Conservation (phyloP, 768 basidiomycete species). For the Pisolithus sp. region DNA sequence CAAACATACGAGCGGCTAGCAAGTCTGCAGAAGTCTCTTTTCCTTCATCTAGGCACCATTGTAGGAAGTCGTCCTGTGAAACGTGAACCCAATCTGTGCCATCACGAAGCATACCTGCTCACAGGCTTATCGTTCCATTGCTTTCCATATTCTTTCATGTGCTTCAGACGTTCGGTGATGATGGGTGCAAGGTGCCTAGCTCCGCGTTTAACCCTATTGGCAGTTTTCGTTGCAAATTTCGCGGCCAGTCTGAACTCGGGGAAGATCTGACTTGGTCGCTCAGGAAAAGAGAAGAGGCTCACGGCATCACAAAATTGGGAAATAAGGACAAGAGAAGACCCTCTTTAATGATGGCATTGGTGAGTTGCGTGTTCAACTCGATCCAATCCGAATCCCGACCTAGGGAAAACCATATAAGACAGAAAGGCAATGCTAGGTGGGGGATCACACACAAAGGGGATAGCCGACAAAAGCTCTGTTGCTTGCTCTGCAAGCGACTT, state of each 20-base stretch:
- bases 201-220: not conserved
- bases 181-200: not conserved
- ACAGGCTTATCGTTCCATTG: not conserved
- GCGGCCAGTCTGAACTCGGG: not conserved
- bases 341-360: not conserved
- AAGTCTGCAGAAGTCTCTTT: not conserved
- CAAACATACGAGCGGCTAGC: not conserved
- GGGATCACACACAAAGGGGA: not conserved
- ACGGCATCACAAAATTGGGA: not conserved
- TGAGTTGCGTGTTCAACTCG: not conserved
- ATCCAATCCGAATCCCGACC: not conserved
- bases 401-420: not conserved
- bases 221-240: not conserved
- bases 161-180: not conserved
- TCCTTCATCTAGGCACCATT: not conserved
- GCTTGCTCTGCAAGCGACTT: not conserved
- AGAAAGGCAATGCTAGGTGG: not conserved
- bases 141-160: not conserved
- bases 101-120: not conserved
- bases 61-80: not conserved
- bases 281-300: not conserved
- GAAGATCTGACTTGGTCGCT: no score
- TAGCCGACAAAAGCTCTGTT: not conserved
- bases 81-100: no score
- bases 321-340: not conserved